Conservation (phyloP, 257 asterid genomes). For the Solanum raphanifolium region DNA sequence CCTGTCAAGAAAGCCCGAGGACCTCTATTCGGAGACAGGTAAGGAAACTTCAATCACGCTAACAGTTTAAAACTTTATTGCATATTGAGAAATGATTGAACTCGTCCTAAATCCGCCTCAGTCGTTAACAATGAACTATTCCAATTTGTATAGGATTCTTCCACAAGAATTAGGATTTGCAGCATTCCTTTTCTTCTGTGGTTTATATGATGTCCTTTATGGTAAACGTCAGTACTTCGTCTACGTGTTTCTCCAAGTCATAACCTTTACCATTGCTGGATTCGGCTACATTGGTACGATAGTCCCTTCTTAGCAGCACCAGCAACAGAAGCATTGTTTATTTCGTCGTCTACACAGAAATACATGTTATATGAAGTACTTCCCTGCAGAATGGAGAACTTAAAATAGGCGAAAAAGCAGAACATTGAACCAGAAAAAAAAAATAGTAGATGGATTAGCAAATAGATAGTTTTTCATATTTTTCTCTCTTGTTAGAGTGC, state of each 20-base stretch:
- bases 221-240: slow-evolving; percentile 76
- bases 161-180: slow-evolving; percentile 74
- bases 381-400: not conserved
- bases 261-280: slow-evolving; percentile 82
- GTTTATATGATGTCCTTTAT: slow-evolving; percentile 73
- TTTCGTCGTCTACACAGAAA: not conserved
- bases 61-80: not conserved
- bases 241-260: slow-evolving; percentile 73
- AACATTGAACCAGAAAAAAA: slow-evolving; percentile 18
- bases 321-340: not conserved
- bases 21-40: slow-evolving; percentile 62
- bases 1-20: slow-evolving; percentile 26
- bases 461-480: slow-evolving; percentile 17
- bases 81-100: not conserved
- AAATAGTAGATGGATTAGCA: slow-evolving; percentile 9
- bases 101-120: not conserved
- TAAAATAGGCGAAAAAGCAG: not conserved
- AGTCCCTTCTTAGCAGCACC: slow-evolving; percentile 34
- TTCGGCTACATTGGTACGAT: slow-evolving; percentile 86
- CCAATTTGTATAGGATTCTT: slow-evolving; percentile 36
- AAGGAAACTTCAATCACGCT: not conserved
- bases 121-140: not conserved
- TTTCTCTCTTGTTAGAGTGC: slow-evolving; percentile 8
- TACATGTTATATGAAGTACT: not conserved
- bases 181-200: slow-evolving; percentile 67